A percentile compares a stretch with the other conserved stretches of the same genome.
Evolutionary conservation across 345 rosid species (phyloP).

Genomic region (Salix brachista): DNA sequence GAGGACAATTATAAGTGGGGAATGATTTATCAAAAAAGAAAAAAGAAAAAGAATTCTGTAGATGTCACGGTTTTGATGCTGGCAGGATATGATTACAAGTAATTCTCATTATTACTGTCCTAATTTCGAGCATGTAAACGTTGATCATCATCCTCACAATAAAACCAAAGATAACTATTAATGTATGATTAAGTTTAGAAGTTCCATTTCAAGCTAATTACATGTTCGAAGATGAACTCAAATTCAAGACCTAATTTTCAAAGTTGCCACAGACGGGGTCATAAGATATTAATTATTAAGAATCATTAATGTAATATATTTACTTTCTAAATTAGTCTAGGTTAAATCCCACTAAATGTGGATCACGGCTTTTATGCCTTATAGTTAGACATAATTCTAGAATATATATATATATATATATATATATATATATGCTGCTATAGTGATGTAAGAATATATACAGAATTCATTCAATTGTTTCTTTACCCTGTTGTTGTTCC

Average conservation of each 20-base stretch:
- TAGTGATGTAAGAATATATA: no score
- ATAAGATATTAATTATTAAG: no score
- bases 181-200: background rate
- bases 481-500: no score
- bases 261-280: background rate
- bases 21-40: background rate
- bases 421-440: no score
- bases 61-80: background rate
- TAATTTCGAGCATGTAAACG: background rate
- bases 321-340: no score
- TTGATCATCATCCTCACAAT: background rate
- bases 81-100: background rate
- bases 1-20: constrained; percentile 6
- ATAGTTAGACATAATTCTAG: no score
- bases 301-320: no score
- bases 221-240: background rate
- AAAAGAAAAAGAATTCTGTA: no score
- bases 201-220: background rate
- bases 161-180: background rate
- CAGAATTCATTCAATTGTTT: no score
- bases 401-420: no score
- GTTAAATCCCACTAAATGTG: no score
- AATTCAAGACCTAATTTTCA: background rate
- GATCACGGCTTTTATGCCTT: no score
- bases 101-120: background rate